Conservation (phyloP, 2,329 filamentous ascomycete genomes). For the Penicillium sp. region DNA sequence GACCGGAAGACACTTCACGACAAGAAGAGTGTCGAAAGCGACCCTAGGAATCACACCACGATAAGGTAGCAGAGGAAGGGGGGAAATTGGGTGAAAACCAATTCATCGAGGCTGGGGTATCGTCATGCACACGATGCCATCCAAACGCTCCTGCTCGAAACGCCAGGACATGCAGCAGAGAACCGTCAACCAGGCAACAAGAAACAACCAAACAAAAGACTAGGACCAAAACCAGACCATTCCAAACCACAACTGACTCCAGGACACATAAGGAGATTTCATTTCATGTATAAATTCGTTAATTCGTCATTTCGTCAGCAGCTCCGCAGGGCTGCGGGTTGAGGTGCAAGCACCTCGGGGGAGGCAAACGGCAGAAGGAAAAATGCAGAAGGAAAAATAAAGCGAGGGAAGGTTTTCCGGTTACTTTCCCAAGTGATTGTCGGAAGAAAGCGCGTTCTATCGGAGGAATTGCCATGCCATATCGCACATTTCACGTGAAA, state of each 20-base stretch:
- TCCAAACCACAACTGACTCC: constrained; percentile 24
- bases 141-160: constrained; percentile 32
- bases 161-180: constrained; percentile 36
- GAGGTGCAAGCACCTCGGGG: constrained; percentile 18
- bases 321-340: constrained; percentile 11
- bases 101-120: constrained; percentile 38
- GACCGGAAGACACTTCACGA: not conserved
- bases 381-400: constrained; percentile 2
- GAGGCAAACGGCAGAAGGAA: constrained; percentile 20
- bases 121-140: constrained; percentile 38
- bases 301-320: constrained; percentile 43
- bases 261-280: constrained; percentile 27
- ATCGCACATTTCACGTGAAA: constrained; percentile 9
- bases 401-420: not conserved
- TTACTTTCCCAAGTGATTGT: not conserved
- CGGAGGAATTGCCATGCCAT: no score
- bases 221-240: not conserved
- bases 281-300: constrained; percentile 41
- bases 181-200: constrained; percentile 19
- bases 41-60: constrained; percentile 26
- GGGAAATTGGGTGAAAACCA: constrained; percentile 5
- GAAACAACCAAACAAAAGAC: constrained; percentile 10
- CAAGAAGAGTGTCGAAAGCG: not conserved
- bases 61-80: constrained; percentile 22
- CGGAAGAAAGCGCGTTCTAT: not conserved